Evolutionary conservation across 192 early-diverging fungal species (phyloP), one percentile per base, ranked within the genome.

Genomic region (Coemansia sp.): DNA sequence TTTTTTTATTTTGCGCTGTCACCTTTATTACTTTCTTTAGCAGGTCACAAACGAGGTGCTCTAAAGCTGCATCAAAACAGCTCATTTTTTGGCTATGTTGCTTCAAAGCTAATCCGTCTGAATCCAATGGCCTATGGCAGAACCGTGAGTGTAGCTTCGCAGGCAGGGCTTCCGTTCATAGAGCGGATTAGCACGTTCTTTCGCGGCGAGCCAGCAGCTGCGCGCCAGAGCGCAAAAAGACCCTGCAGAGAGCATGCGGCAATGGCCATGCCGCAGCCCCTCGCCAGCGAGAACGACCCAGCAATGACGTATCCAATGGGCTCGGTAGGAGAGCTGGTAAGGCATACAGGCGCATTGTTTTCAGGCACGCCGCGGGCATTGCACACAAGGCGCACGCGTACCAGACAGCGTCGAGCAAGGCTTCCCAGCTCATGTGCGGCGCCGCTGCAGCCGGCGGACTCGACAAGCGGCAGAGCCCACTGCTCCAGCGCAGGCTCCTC

Each of bases 241-340:
- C 76, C 76, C 11, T 25, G 62, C 23, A 79, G 62, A 36, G 76
- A 79, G 36, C 76, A 79, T 3, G 76, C 76, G 7, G 71, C 76
- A 16, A 79, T 52, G 18, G 67, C 76, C 71, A 79, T 70, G 27
- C 67, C 71, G 24, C 64, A 79, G 30, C 76, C 76, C 16, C 76
- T 71, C 2, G 76, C 76, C 16, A 79, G 76, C 23, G 76, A 79
- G 25, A 73, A 79, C 25, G 76, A 79, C 28, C 71, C 67, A 8
- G 71, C 65, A 55, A 67, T 73, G 34, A 74, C 65, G 39, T 73
- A 79, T 29, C 76, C 76, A 24, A 79, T 69, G 16, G 47, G 30
- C 36, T 35, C 52, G 36, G 59, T 5, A 24, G 55, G 46, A 1
- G 51, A 42, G 7, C 42, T n/a, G 30, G 20, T 19, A n/a, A 65